phyloP scores from a whole-genome alignment of 192 early-diverging fungal genomes.

The Coemansia sp. region DNA sequence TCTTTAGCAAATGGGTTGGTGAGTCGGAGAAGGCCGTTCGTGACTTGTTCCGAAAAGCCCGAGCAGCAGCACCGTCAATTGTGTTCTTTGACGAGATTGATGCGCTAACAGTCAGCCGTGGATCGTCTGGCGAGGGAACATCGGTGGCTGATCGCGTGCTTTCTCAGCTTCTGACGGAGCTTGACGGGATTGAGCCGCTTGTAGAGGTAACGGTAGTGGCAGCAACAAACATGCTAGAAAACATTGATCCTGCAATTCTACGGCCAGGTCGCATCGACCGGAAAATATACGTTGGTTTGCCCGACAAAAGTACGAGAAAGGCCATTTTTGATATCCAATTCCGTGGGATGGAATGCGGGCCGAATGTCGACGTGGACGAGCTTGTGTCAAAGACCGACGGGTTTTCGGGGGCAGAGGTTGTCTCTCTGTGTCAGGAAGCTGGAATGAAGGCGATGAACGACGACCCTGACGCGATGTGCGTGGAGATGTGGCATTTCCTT shows the following conservation, averaged over 20 bases:
- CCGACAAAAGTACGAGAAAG: constrained; percentile 69
- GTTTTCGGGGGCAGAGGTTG: constrained; percentile 93
- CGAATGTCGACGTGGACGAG: neutral
- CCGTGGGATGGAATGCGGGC: constrained; percentile 64
- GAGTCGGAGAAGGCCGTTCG: constrained; percentile 97
- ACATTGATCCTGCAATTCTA: constrained; percentile 88
- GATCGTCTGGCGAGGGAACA: constrained; percentile 61
- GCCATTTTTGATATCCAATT: constrained; percentile 82
- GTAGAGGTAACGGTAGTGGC: constrained; percentile 96
- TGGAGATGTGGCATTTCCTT: constrained; percentile 46
- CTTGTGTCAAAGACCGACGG: constrained; percentile 59
- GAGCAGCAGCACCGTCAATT: constrained; percentile 92
- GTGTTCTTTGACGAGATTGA: constrained; percentile 99
- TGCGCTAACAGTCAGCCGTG: constrained; percentile 84
- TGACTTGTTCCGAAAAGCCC: constrained; percentile 91
- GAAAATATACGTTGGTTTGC: constrained; percentile 91
- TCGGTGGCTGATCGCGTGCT: constrained; percentile 94
- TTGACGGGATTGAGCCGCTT: constrained; percentile 95
- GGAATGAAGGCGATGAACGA: constrained; percentile 91
- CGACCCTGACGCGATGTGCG: constrained; percentile 45
- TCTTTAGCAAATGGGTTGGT: constrained; percentile 99
- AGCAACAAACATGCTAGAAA: constrained; percentile 96
- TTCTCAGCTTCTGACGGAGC: constrained; percentile 89
- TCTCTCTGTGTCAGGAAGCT: constrained; percentile 91
- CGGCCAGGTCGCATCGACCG: constrained; percentile 95